These are phyloP conservation scores for Hygrophoropsis aurantiaca DNA, from an alignment of 768 basidiomycete species.

Conservation along the genomic window DNA sequence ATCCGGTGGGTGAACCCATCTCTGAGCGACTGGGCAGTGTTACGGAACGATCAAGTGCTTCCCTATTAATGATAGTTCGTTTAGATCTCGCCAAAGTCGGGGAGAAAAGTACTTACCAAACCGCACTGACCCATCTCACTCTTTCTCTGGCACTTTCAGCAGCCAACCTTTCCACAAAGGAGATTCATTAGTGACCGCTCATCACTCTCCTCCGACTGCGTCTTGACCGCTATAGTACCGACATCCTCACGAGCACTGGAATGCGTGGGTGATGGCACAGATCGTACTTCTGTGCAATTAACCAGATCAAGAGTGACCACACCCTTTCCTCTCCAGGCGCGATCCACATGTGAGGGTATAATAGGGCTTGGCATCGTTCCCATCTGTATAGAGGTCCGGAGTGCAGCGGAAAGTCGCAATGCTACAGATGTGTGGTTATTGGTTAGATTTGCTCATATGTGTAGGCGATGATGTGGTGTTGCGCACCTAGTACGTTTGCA, in stretches of 20 bases:
- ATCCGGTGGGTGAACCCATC: conserved; percentile 47
- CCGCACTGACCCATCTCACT: conserved; percentile 87
- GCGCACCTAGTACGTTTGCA: too few species aligned
- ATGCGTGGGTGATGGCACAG: conserved; percentile 78
- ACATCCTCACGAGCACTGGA: conserved; percentile 82
- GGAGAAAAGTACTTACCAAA: conserved; percentile 62
- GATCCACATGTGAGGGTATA: conserved; percentile 89
- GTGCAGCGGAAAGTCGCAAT: too few species aligned
- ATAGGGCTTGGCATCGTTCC: conserved; percentile 79
- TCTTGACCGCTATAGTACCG: conserved; percentile 77
- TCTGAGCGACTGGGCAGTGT: conserved; percentile 46
- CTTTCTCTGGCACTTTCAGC: conserved; percentile 87
- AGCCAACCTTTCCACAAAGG: conserved; percentile 80
- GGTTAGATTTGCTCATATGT: too few species aligned
- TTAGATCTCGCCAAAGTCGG: too few species aligned
- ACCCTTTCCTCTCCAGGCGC: conserved; percentile 81
- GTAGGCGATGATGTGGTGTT: too few species aligned
- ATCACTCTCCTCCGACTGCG: conserved; percentile 49
- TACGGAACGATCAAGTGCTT: conserved; percentile 68
- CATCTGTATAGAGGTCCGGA: conserved; percentile 73
- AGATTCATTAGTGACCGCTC: conserved; percentile 59
- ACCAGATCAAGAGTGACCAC: conserved; percentile 84
- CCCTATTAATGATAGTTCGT: too few species aligned
- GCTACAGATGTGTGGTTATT: too few species aligned
- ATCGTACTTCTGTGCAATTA: conserved; percentile 84